These are phyloP conservation scores for Lachnellula subtilissima DNA, from an alignment of 2,329 filamentous ascomycete genomes.

Conservation along the genomic window DNA sequence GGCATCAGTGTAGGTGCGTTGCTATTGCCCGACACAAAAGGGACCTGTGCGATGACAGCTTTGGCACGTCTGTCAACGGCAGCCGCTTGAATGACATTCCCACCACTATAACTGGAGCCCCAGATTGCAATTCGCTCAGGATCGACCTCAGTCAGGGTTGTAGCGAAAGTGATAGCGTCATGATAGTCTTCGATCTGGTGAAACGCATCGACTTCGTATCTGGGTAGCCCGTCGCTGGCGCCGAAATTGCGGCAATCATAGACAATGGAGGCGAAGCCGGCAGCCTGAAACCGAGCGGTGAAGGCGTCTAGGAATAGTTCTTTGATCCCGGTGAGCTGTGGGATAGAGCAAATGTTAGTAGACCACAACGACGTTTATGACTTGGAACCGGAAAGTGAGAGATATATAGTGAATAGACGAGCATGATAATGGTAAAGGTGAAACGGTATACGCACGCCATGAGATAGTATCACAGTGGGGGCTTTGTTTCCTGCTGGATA, in stretches of 20 bases:
- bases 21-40: background rate
- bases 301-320: conserved; percentile 7
- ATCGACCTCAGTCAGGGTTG: conserved; percentile 28
- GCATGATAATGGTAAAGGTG: background rate
- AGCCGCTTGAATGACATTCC: conserved; percentile 35
- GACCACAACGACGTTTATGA: background rate
- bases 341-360: too few relatives aligned
- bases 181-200: conserved; percentile 31
- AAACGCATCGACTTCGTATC: conserved; percentile 28
- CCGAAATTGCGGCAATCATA: conserved; percentile 34
- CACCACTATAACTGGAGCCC: conserved; percentile 34
- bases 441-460: conserved; percentile 7
- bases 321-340: conserved; percentile 6
- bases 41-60: conserved; percentile 33
- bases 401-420: background rate
- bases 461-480: conserved; percentile 13
- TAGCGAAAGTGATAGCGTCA: conserved; percentile 35
- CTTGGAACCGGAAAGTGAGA: background rate
- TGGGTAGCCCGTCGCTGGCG: conserved; percentile 30
- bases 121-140: conserved; percentile 31
- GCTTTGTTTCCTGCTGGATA: conserved; percentile 12
- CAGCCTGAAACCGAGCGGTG: conserved; percentile 18
- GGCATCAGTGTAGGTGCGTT: background rate
- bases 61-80: conserved; percentile 36
- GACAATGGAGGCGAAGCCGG: conserved; percentile 24